Evolutionary conservation across 2,329 filamentous ascomycete species (phyloP), one percentile per base, ranked within the genome.

Genomic region (Cladosporium sp.): DNA sequence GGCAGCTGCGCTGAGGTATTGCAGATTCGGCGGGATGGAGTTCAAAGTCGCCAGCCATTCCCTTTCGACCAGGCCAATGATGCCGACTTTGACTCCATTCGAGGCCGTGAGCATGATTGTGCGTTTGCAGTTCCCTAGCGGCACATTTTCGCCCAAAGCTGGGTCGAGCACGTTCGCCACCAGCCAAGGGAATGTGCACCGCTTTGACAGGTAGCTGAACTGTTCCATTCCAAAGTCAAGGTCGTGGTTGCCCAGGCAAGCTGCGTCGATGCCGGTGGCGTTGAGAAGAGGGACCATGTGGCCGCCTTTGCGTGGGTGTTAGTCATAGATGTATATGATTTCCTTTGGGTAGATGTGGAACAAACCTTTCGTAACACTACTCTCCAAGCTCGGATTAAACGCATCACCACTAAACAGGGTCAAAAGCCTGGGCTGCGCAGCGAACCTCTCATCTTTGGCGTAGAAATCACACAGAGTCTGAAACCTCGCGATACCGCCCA

Each of bases 21-120:
- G 82, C 47, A 96, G 76, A 59, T 89, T 78, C 0, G 90, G 89
- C 0, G 90, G 91, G 7, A 96, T 73, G 11, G 82, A 82, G 69
- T 95, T 96, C 70, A 96, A 91, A 0, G 89, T 95, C 53, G 84
- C 89, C 11, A 96, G 80, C 82, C 89, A 95, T 67, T 95, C 89
- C 43, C 88, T 78, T 72, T 96, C 90, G 1, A 86, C 90, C 2
- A 96, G 76, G 0, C 91, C 90, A 50, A 96, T 85, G 38, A 96
- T 75, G 8, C 91, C 90, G 36, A 96, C 78, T 63, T 91, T 93
- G 69, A 95, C 79, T 19, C 90, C 90, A 66, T 91, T 91, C 9
- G 86, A 89, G 0, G 87, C 77, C 2, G 85, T 89, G 50, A 95
- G 70, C 73, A 95, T 88, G 55, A 82, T 76, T 0, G 88, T 93